phyloP scores from a whole-genome alignment of 352 stramenopile genomes.

The Globisporangium alternatum region DNA sequence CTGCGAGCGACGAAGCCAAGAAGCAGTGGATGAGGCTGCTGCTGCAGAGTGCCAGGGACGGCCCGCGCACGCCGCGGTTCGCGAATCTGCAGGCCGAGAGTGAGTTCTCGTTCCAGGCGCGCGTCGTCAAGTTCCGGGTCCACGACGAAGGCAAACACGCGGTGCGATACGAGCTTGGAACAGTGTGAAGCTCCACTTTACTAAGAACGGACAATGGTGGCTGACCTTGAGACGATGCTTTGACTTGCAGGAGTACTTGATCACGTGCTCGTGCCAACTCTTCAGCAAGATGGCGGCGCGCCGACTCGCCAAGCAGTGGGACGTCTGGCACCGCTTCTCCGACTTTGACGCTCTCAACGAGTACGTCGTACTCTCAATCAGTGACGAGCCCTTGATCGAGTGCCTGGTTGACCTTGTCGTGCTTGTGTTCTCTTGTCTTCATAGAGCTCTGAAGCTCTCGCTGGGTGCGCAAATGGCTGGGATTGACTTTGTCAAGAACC shows the following conservation, averaged over 20 bases:
- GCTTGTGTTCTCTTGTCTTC: conserved; percentile 3
- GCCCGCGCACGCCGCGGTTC: conserved; percentile 42
- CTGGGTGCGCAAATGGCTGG: conserved; percentile 42
- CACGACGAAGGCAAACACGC: conserved; percentile 47
- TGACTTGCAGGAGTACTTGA: conserved; percentile 50
- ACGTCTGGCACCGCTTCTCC: conserved; percentile 63
- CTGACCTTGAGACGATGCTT: background rate
- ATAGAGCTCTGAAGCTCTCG: conserved; percentile 39
- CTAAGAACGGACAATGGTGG: background rate
- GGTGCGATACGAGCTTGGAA: conserved; percentile 21
- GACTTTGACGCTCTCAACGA: conserved; percentile 59
- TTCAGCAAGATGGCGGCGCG: conserved; percentile 46
- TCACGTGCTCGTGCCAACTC: conserved; percentile 55
- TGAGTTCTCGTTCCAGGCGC: conserved; percentile 45
- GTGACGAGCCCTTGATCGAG: background rate
- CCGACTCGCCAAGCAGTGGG: conserved; percentile 56
- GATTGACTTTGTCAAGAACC: conserved; percentile 52
- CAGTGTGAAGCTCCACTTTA: no score
- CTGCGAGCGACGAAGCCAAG: conserved; percentile 38
- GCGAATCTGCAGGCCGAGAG: conserved; percentile 24
- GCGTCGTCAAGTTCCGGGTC: conserved; percentile 35
- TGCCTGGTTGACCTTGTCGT: background rate
- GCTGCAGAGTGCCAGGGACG: conserved; percentile 39
- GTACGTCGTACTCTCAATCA: conserved; percentile 17
- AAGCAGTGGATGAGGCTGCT: conserved; percentile 55